These are phyloP conservation scores for Solanum pimpinellifolium DNA, from an alignment of 257 asterid species.

Conservation along the genomic window DNA sequence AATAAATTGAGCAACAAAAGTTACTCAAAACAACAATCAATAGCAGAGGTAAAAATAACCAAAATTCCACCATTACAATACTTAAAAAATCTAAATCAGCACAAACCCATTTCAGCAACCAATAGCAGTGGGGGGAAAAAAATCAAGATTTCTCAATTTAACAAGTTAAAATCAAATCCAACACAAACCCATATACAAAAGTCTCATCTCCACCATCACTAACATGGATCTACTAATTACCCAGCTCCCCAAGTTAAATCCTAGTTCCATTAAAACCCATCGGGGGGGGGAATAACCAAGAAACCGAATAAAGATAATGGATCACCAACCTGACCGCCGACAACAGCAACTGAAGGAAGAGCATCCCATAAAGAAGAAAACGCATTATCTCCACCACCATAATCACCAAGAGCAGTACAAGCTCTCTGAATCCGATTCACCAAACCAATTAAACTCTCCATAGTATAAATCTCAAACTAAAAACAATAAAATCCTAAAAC, in stretches of 20 bases:
- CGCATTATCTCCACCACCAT: constrained; percentile 74
- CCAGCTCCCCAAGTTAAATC: neutral
- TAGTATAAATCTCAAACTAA: constrained; percentile 17
- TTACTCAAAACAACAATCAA: neutral
- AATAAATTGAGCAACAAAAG: neutral
- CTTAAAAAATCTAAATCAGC: neutral
- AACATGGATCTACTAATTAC: neutral
- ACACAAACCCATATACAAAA: neutral
- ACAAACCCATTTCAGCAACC: neutral
- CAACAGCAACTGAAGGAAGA: constrained; percentile 93
- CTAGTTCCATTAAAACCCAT: neutral
- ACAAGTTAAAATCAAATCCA: neutral
- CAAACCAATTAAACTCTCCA: constrained; percentile 90
- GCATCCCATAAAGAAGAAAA: constrained; percentile 97
- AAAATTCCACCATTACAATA: neutral
- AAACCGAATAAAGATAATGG: neutral
- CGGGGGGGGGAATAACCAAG: neutral
- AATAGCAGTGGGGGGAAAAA: neutral
- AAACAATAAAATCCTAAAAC: neutral
- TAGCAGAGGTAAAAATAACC: neutral
- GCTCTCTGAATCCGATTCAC: constrained; percentile 89
- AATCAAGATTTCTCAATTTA: neutral
- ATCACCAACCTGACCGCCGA: constrained; percentile 72
- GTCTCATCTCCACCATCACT: neutral
- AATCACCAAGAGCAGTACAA: constrained; percentile 82